A percentile compares a stretch with the other conserved stretches of the same genome.
These are phyloP conservation scores for Ustilago bromivora DNA, from an alignment of 1,284 basidiomycete genomes.

Conservation along the genomic window DNA sequence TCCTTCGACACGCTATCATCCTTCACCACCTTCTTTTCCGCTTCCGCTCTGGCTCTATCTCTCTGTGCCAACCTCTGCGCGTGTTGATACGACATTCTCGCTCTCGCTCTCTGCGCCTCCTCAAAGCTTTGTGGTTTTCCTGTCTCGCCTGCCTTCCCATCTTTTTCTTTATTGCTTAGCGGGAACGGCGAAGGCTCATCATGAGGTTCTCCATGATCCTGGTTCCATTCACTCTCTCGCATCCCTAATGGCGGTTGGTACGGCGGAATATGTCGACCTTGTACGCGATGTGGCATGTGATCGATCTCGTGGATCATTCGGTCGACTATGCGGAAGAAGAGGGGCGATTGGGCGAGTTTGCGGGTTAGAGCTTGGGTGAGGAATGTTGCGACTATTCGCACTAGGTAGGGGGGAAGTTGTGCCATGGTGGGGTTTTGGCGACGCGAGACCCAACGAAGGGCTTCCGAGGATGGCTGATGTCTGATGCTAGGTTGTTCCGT, in stretches of 20 bases:
- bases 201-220: slow-evolving; percentile 57
- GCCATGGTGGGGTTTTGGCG: slow-evolving; percentile 36
- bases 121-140: slow-evolving; percentile 30
- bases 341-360: slow-evolving; percentile 51
- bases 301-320: slow-evolving; percentile 62
- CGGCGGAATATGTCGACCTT: slow-evolving; percentile 52
- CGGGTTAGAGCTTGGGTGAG: slow-evolving; percentile 56
- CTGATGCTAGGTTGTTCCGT: background rate
- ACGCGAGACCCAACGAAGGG: background rate
- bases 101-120: slow-evolving; percentile 39
- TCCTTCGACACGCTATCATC: slow-evolving; percentile 39
- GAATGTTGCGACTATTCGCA: slow-evolving; percentile 52
- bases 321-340: slow-evolving; percentile 58
- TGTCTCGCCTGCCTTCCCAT: background rate
- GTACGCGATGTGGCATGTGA: slow-evolving; percentile 55
- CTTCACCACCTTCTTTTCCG: slow-evolving; percentile 23
- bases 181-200: slow-evolving; percentile 55
- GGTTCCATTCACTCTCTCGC: slow-evolving; percentile 55
- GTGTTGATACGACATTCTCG: slow-evolving; percentile 44
- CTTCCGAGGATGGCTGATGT: background rate
- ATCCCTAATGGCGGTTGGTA: slow-evolving; percentile 55
- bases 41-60: slow-evolving; percentile 25
- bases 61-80: slow-evolving; percentile 42
- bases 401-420: slow-evolving; percentile 54
- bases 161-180: background rate